A percentile compares a stretch with the other conserved stretches of the same genome.
Evolutionary conservation across 2,329 filamentous ascomycete genomes (phyloP).

Genomic region (Cladosporium sp.): DNA sequence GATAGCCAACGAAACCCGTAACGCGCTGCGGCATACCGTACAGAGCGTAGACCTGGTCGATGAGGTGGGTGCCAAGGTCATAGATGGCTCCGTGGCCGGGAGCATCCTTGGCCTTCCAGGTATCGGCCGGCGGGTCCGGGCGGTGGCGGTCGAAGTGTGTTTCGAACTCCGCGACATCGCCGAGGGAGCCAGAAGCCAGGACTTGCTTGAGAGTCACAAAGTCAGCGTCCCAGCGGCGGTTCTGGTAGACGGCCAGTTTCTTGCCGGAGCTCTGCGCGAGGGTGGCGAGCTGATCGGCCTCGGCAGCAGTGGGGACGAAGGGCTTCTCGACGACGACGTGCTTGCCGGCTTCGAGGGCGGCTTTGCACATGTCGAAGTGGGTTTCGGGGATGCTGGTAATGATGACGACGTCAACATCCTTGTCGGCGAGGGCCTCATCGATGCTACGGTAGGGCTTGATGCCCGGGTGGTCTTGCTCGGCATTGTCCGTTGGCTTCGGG

Average conservation of each 20-base stretch:
- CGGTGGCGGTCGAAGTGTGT: slow-evolving; percentile 75
- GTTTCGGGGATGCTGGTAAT: slow-evolving; percentile 66
- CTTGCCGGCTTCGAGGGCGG: slow-evolving; percentile 63
- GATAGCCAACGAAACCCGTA: slow-evolving; percentile 61
- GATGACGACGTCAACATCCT: slow-evolving; percentile 61
- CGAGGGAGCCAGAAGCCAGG: slow-evolving; percentile 53
- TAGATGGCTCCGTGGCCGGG: slow-evolving; percentile 64
- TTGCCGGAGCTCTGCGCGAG: slow-evolving; percentile 34
- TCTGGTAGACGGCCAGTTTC: slow-evolving; percentile 44
- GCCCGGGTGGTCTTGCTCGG: slow-evolving; percentile 60
- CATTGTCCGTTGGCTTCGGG: slow-evolving; percentile 59
- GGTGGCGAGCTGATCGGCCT: slow-evolving; percentile 56
- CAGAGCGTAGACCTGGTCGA: slow-evolving; percentile 66
- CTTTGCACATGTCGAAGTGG: slow-evolving; percentile 60
- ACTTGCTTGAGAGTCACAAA: slow-evolving; percentile 65
- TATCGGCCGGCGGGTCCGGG: slow-evolving; percentile 40
- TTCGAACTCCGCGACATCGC: slow-evolving; percentile 70
- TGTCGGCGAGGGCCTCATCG: slow-evolving; percentile 59
- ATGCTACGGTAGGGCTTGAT: slow-evolving; percentile 58
- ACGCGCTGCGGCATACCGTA: slow-evolving; percentile 64
- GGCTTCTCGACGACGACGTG: slow-evolving; percentile 79
- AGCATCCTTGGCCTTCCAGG: slow-evolving; percentile 63
- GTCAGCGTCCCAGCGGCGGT: slow-evolving; percentile 72
- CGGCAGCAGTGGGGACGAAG: slow-evolving; percentile 64
- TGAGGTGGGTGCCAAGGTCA: slow-evolving; percentile 68